These are phyloP conservation scores for Boletus sp. DNA, from an alignment of 1,284 basidiomycete genomes.

Conservation along the genomic window DNA sequence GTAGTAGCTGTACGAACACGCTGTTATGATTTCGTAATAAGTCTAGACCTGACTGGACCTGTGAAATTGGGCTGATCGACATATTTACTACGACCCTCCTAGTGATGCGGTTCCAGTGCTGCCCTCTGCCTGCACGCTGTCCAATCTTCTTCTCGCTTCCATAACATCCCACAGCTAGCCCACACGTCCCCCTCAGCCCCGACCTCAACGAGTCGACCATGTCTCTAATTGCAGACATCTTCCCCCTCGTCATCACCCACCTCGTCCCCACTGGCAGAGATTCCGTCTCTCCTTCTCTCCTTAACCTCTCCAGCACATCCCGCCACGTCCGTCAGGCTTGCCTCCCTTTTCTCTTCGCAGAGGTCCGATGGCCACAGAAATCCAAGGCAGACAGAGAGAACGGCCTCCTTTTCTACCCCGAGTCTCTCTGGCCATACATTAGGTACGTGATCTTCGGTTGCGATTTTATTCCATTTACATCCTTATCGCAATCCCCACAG, in stretches of 20 bases:
- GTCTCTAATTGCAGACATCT: slow-evolving; percentile 33
- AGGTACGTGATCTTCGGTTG: slow-evolving; percentile 16
- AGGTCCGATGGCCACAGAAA: slow-evolving; percentile 33
- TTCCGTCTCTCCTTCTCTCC: slow-evolving; percentile 15
- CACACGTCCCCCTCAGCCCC: too few species aligned
- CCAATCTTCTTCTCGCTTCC: too few species aligned
- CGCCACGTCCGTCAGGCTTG: slow-evolving; percentile 29
- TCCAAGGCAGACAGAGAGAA: slow-evolving; percentile 23
- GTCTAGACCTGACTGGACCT: slow-evolving; percentile 19
- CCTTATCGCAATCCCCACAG: slow-evolving; percentile 9
- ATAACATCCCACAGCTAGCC: too few species aligned
- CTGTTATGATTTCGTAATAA: slow-evolving; percentile 16
- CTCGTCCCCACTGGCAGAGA: slow-evolving; percentile 13
- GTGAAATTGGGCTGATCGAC: slow-evolving; percentile 14
- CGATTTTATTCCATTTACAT: neutral
- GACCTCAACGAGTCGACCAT: too few species aligned
- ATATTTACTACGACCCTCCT: slow-evolving; percentile 15
- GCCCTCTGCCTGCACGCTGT: slow-evolving; percentile 9
- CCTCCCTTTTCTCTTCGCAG: slow-evolving; percentile 32
- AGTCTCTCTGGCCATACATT: slow-evolving; percentile 30
- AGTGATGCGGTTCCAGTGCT: slow-evolving; percentile 2
- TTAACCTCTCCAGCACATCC: slow-evolving; percentile 25
- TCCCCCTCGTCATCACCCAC: slow-evolving; percentile 33
- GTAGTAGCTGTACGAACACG: neutral
- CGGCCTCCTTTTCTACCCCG: slow-evolving; percentile 29